Evolutionary conservation across 2,329 filamentous ascomycete species (phyloP).

Genomic region (Diaporthe ilicicola): DNA sequence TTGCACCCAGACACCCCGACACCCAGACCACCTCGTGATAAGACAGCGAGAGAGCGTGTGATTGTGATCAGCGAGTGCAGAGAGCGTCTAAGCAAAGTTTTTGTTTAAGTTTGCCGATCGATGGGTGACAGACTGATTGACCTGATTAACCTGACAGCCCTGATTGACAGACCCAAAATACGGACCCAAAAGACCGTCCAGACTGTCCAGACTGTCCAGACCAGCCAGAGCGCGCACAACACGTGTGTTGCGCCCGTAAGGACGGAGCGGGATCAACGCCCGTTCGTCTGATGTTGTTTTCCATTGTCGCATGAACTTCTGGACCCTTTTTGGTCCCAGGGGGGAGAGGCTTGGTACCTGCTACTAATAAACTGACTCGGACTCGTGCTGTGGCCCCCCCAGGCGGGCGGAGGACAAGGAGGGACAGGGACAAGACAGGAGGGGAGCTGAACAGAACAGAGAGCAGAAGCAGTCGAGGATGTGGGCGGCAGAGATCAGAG

Average conservation of each 20-base stretch:
- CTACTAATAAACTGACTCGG: constrained; percentile 13
- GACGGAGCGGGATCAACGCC: constrained; percentile 1
- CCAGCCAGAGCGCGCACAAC: background rate
- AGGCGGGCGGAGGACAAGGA: background rate
- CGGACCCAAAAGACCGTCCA: no score
- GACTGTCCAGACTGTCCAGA: background rate
- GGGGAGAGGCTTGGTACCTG: constrained; percentile 4
- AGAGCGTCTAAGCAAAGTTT: constrained; percentile 23
- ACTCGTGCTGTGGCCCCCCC: background rate
- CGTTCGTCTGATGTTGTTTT: constrained; percentile 15
- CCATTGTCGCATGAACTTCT: constrained; percentile 8
- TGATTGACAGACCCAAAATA: background rate
- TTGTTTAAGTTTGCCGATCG: constrained; percentile 22
- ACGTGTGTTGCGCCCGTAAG: background rate
- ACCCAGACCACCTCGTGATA: constrained; percentile 22
- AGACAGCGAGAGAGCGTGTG: constrained; percentile 6
- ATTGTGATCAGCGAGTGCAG: constrained; percentile 29
- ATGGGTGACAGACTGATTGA: constrained; percentile 3
- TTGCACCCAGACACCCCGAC: constrained; percentile 7
- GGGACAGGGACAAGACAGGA: background rate
- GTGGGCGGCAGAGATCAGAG: background rate
- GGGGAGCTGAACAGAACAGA: background rate
- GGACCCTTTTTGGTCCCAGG: background rate
- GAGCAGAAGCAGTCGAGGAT: background rate
- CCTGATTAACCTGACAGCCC: background rate